Percentiles rank a stretch among this genome's conserved stretches.
phyloP scores from a whole-genome alignment of 106 monocot genomes.

The Allium cepa region DNA sequence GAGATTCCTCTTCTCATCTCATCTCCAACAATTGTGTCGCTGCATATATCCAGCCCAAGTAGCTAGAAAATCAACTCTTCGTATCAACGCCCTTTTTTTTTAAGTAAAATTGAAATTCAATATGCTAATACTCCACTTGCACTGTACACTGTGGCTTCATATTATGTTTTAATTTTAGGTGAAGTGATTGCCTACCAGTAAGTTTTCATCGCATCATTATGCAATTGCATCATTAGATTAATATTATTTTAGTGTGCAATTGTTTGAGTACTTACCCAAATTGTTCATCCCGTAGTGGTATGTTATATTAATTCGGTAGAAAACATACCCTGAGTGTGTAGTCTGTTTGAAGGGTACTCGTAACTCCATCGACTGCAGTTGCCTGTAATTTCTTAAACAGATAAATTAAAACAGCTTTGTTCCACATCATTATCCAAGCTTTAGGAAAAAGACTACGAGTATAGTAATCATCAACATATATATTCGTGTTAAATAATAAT shows the following conservation, averaged over 20 bases:
- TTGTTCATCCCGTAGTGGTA: not conserved
- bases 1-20: slow-evolving; percentile 52
- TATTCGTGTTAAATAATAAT: not conserved
- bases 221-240: no score
- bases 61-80: slow-evolving; percentile 10
- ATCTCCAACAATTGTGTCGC: slow-evolving; percentile 45
- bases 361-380: slow-evolving; percentile 44
- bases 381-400: slow-evolving; percentile 17
- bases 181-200: no score
- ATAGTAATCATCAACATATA: not conserved
- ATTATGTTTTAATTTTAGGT: no score
- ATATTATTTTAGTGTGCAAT: no score
- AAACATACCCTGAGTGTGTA: slow-evolving; percentile 40
- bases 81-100: no score
- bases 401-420: no score
- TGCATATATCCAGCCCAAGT: slow-evolving; percentile 50
- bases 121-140: no score
- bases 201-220: no score
- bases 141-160: no score
- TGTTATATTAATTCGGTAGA: not conserved
- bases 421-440: not conserved
- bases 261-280: no score
- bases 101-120: no score
- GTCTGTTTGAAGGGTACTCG: slow-evolving; percentile 50
- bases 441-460: not conserved